Evolutionary conservation across 2,329 filamentous ascomycete genomes (phyloP), one percentile per base, ranked within the genome.

Genomic region (Acrocalymma vagum): DNA sequence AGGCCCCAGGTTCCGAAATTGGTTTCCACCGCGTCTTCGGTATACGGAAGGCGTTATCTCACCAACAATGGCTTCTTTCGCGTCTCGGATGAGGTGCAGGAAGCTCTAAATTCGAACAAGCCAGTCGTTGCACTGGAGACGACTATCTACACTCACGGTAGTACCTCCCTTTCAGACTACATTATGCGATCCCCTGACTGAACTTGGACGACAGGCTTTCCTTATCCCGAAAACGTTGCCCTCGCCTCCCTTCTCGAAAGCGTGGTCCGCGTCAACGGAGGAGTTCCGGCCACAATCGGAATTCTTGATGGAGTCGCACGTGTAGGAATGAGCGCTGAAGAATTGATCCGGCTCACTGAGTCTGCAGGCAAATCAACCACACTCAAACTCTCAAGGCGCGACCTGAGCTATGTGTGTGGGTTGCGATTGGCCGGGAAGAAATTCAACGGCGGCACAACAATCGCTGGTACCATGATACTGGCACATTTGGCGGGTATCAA

Each of bases 61-160:
- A 65, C 65, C 22, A 68, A 69, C 47, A 73, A 71, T 69, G 71
- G 63, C 71, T 90, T 73, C 45, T 79, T 95, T 41, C 80, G 78
- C 37, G 77, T 96, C 27, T 92, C 90, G 1, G 86, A 93, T 34
- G 93, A 97, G 70, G 86, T 99, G 9, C 76, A 79, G 36, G 84
- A 90, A 63, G 93, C 92, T 25, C 70, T 96, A 31, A 77, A 82
- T 27, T 81, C 83, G 9, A 84, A 85, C 41, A 85, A 84, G 59
- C 93, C 94, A 1, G 86, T 99, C 4, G 92, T 99, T 9, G 94
- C 93, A 11, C 79, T 99, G 4, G 94, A 99, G 71, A 91, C 90
- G 2, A 96, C 94, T 4, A 97, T 99, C 57, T 97, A 99, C 71
- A 99, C 94, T 1, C 94, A 99, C 72, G 92, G 91, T 78, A 70